Percentiles rank a stretch among this genome's conserved stretches.
phyloP scores from a whole-genome alignment of 495 filamentous ascomycete species.

The Xylaria flabelliformis region DNA sequence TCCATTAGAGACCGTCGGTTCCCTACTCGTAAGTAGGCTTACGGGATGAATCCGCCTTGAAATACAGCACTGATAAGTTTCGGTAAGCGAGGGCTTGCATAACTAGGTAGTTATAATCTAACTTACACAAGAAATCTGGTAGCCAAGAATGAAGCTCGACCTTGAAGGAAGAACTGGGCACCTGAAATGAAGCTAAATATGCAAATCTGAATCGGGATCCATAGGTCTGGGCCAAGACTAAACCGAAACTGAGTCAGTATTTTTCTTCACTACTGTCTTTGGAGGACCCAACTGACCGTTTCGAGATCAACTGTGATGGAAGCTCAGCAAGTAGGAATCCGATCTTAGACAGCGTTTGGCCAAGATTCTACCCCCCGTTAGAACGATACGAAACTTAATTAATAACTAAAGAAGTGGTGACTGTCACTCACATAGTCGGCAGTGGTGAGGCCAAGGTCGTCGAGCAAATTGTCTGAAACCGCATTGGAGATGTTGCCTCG shows the following conservation, averaged over 20 bases:
- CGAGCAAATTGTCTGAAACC: slow-evolving; percentile 45
- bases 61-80: slow-evolving; percentile 52
- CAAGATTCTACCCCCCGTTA: slow-evolving; percentile 64
- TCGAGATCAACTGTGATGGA: slow-evolving; percentile 76
- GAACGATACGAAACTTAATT: not conserved
- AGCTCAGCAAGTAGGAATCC: slow-evolving; percentile 75
- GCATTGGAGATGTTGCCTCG: slow-evolving; percentile 38
- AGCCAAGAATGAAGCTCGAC: slow-evolving; percentile 65
- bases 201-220: slow-evolving; percentile 82
- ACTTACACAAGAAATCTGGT: slow-evolving; percentile 68
- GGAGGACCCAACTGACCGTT: slow-evolving; percentile 49
- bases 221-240: slow-evolving; percentile 71
- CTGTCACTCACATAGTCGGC: slow-evolving; percentile 33
- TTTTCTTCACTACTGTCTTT: not conserved
- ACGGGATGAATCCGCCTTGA: slow-evolving; percentile 74
- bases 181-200: slow-evolving; percentile 75
- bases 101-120: not conserved
- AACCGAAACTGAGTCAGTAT: slow-evolving; percentile 3
- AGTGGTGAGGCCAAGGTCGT: slow-evolving; percentile 39
- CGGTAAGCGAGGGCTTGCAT: slow-evolving; percentile 19
- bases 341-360: slow-evolving; percentile 74
- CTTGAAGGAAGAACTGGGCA: slow-evolving; percentile 70
- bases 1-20: slow-evolving; percentile 10
- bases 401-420: not conserved
- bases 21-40: slow-evolving; percentile 9